A percentile compares a stretch with the other conserved stretches of the same genome.
phyloP scores from a whole-genome alignment of 2,329 filamentous ascomycete genomes.

The Scolecobasidium constrictum region DNA sequence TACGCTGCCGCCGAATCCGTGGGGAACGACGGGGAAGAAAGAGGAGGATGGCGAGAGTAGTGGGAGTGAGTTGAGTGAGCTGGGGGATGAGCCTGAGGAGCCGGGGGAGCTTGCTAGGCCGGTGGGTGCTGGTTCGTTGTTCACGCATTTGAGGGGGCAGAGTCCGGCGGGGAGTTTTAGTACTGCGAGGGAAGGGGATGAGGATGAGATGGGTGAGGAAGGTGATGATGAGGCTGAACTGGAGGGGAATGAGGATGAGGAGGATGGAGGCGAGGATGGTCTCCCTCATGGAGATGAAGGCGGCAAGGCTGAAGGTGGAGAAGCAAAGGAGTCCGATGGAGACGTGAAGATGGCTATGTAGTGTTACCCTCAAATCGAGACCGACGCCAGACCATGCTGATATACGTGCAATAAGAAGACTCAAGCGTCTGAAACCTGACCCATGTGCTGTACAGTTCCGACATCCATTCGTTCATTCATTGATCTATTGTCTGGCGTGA shows the following conservation, averaged over 20 bases:
- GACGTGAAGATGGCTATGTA: neutral
- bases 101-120: neutral
- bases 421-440: too few species aligned
- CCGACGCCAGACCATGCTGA: too few species aligned
- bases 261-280: too few species aligned
- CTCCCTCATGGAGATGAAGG: too few species aligned
- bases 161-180: neutral
- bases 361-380: too few species aligned
- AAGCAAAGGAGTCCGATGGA: neutral
- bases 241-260: neutral
- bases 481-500: too few species aligned
- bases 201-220: neutral
- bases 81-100: slow-evolving; percentile 21
- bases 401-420: too few species aligned
- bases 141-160: neutral
- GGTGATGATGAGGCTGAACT: neutral
- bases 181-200: neutral
- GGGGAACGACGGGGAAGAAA: too few species aligned
- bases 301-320: neutral
- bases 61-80: slow-evolving; percentile 11
- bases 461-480: too few species aligned
- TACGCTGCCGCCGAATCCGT: too few species aligned
- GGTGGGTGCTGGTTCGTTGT: neutral
- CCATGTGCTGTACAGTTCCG: too few species aligned
- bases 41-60: slow-evolving; percentile 20